Conservation (phyloP, 257 asterid genomes). For the Euphrasia confusa region DNA sequence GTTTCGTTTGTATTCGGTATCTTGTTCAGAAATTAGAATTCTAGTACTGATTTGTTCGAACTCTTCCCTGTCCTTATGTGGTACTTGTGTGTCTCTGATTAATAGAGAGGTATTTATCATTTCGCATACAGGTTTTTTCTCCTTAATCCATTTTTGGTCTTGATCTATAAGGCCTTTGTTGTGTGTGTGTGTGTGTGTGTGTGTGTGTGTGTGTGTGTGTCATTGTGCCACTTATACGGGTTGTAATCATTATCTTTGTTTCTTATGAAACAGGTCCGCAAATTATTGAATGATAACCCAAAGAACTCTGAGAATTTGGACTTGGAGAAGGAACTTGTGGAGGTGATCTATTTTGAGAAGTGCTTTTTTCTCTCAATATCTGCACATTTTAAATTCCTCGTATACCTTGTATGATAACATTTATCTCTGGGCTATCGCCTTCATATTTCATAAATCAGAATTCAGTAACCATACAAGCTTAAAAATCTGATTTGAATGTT, state of each 20-base stretch:
- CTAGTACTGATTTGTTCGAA: neutral
- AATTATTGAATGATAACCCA: constrained; percentile 66
- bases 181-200: neutral
- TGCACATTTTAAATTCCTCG: constrained; percentile 3
- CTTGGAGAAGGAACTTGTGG: constrained; percentile 94
- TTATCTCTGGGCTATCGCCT: constrained; percentile 19
- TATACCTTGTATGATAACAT: neutral
- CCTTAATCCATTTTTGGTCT: constrained; percentile 11
- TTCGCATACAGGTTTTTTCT: neutral
- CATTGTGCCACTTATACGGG: neutral
- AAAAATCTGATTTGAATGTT: constrained; percentile 17
- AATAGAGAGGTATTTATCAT: neutral
- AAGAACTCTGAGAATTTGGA: constrained; percentile 79
- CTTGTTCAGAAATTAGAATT: neutral
- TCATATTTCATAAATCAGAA: constrained; percentile 1
- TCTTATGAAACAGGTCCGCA: constrained; percentile 52
- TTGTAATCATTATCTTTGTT: neutral
- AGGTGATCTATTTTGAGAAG: constrained; percentile 49
- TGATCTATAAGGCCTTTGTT: neutral
- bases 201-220: neutral
- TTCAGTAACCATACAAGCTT: constrained; percentile 12
- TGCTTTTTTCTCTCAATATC: neutral
- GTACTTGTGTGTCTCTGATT: neutral
- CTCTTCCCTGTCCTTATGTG: neutral
- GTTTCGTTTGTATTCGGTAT: constrained; percentile 17